These are phyloP conservation scores for Westerdykella sp. DNA, from an alignment of 2,329 filamentous ascomycete species.

Conservation along the genomic window DNA sequence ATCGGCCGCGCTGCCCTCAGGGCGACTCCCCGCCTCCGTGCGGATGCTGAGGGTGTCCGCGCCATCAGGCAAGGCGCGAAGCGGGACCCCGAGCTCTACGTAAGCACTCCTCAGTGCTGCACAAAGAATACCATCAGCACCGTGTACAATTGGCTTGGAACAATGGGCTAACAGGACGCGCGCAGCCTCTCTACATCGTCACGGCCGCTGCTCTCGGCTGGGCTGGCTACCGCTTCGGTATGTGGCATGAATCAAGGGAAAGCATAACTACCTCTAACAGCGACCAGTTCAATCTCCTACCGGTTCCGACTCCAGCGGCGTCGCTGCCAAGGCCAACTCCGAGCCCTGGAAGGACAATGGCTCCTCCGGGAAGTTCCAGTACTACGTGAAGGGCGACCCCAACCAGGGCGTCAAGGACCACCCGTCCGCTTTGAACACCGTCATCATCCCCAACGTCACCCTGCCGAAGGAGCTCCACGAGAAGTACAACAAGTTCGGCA, in stretches of 20 bases:
- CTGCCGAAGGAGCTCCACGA: slow-evolving; percentile 91
- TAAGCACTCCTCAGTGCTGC: slow-evolving; percentile 38
- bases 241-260: background rate
- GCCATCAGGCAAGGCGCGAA: slow-evolving; percentile 58
- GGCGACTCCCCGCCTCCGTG: slow-evolving; percentile 42
- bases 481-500: slow-evolving; percentile 99
- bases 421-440: slow-evolving; percentile 89
- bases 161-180: no score
- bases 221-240: background rate
- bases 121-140: no score
- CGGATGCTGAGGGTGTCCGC: slow-evolving; percentile 23
- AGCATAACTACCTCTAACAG: background rate
- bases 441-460: slow-evolving; percentile 89
- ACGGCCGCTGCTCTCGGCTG: background rate
- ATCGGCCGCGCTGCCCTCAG: slow-evolving; percentile 42
- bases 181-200: background rate
- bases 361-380: no score
- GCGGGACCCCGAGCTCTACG: slow-evolving; percentile 69
- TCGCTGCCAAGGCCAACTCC: slow-evolving; percentile 66
- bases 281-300: slow-evolving; percentile 75
- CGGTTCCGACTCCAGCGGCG: slow-evolving; percentile 70
- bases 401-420: slow-evolving; percentile 74
- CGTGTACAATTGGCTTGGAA: no score
- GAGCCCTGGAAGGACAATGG: no score
- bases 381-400: slow-evolving; percentile 88